These are phyloP conservation scores for Pneumocystis wakefieldiae DNA, from an alignment of 1,139 yeast species.

Conservation along the genomic window DNA sequence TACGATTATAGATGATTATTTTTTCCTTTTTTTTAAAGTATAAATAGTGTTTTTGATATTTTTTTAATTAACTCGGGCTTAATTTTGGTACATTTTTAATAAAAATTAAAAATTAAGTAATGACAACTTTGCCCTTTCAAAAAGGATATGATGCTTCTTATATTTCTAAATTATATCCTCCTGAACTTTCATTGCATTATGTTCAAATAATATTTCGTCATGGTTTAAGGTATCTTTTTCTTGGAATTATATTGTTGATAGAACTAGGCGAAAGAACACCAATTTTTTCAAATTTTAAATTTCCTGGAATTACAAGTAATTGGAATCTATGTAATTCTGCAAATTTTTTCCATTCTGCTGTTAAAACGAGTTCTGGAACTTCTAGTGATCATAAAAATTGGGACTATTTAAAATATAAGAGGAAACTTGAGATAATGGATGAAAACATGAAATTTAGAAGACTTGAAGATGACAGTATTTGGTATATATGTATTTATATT, in stretches of 20 bases:
- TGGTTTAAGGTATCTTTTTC: constrained; percentile 7
- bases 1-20: background rate
- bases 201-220: constrained; percentile 16
- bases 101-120: background rate
- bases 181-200: constrained; percentile 10
- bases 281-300: constrained; percentile 15
- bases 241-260: background rate
- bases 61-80: background rate
- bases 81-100: background rate
- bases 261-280: constrained; percentile 17
- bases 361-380: background rate
- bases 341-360: constrained; percentile 10
- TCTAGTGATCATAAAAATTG: constrained; percentile 1
- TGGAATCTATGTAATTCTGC: constrained; percentile 17
- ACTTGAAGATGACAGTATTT: constrained; percentile 7
- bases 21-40: background rate
- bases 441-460: background rate
- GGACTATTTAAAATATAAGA: constrained; percentile 4
- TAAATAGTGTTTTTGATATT: background rate
- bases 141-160: constrained; percentile 8
- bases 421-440: constrained; percentile 5
- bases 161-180: constrained; percentile 13
- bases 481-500: background rate
- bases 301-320: constrained; percentile 15
- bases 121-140: background rate